Evolutionary conservation across 2,329 filamentous ascomycete species (phyloP), one percentile per base, ranked within the genome.

Genomic region (Rutstroemia sp.): DNA sequence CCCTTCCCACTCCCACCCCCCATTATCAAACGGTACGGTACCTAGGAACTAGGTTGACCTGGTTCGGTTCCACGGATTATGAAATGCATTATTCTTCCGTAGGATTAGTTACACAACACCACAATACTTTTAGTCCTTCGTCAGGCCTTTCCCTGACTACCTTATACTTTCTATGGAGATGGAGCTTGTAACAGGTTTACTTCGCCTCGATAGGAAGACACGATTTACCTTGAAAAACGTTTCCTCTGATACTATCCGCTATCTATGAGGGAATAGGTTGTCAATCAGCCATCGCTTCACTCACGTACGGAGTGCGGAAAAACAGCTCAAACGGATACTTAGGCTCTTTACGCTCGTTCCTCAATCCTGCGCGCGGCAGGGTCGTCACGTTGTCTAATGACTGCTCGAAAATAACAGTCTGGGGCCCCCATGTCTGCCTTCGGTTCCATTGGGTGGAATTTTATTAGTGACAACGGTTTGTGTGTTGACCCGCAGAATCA

Each of bases 401-500:
- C 46, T 51, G 42, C 52, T 49, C 38, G 46, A 47, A 55, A 49
- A 42, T 46, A 37, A 19, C 5, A 55, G 47, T 55, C 38, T 34
- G 27, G 34, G 27, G 5, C 47, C 46, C 52, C 53, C 53, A 55
- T 55, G 47, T 21, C 10, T 55, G 49, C 23, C 21, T 19, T 23
- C 25, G 34, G 34, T 12, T 52, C 39, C 56, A 55, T 57, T 57
- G 54, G 54, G 41, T 47, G 38, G 41, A 7, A 45, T 51, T 46
- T 17, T 46, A 38, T 56, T 47, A 52, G 55, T 47, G 42, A 49
- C 55, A 57, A 57, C 55, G 55, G 55, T 52, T 57, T 30, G 38
- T 45, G 39, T 48, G 42, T 57, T 49, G 55, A 39, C 50, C 55
- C 49, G 62, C 61, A 61, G 61, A 61, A 57, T 19, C 48, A 57